phyloP scores from a whole-genome alignment of 768 basidiomycete species.

The Neoboletus magnificus region DNA sequence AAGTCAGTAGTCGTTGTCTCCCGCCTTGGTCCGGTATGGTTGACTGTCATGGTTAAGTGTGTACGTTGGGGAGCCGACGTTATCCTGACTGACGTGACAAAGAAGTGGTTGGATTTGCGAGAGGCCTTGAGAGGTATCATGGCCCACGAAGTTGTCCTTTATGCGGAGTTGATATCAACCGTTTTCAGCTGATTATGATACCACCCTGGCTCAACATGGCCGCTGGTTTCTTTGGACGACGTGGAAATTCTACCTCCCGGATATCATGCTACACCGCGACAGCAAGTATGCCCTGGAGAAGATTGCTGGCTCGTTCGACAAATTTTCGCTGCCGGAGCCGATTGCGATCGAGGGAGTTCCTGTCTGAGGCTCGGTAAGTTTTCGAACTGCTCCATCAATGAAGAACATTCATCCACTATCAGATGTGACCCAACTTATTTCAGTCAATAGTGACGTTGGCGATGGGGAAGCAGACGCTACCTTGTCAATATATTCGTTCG shows the following conservation, averaged over 20 bases:
- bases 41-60: conserved; percentile 42
- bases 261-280: conserved; percentile 30
- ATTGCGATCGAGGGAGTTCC: conserved; percentile 16
- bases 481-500: not conserved
- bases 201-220: conserved; percentile 56
- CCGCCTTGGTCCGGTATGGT: not conserved
- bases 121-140: conserved; percentile 53
- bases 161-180: not conserved
- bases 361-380: conserved; percentile 6
- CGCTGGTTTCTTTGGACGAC: conserved; percentile 76
- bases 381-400: not conserved
- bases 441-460: not conserved
- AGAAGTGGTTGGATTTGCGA: conserved; percentile 64
- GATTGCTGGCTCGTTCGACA: conserved; percentile 53
- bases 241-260: conserved; percentile 55
- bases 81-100: conserved; percentile 75
- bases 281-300: conserved; percentile 42
- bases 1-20: conserved; percentile 45
- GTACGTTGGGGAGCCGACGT: conserved; percentile 77
- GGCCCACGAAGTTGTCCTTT: conserved; percentile 13
- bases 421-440: not conserved
- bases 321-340: conserved; percentile 26
- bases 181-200: conserved; percentile 61
- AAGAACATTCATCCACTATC: not conserved
- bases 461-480: not conserved